Percentiles rank a stretch among this genome's conserved stretches.
phyloP scores from a whole-genome alignment of 1,139 yeast genomes.

The Meyerozyma smithsonii region DNA sequence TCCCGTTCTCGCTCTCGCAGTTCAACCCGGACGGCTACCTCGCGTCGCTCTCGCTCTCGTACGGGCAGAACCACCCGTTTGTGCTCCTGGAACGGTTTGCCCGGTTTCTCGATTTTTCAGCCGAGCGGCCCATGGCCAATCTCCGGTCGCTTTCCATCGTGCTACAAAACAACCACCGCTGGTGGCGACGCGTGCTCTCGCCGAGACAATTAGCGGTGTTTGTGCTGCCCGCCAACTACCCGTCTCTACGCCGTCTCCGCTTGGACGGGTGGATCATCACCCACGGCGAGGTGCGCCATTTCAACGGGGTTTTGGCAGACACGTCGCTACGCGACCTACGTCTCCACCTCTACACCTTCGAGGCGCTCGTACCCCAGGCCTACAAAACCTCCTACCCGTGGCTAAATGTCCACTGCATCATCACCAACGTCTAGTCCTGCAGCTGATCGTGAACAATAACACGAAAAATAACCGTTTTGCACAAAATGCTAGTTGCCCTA shows the following conservation, averaged over 20 bases:
- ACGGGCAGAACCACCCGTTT: constrained; percentile 1
- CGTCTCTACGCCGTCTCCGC: not conserved
- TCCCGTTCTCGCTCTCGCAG: constrained; percentile 1
- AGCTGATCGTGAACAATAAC: not conserved
- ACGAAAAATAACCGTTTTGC: not conserved
- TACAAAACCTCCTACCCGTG: not conserved
- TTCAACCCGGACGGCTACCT: constrained; percentile 3
- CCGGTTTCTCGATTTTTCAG: not conserved
- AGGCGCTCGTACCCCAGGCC: not conserved
- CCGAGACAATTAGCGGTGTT: not conserved
- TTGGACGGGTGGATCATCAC: constrained; percentile 1
- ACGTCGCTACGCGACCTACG: not conserved
- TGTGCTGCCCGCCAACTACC: not conserved
- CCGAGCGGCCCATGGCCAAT: not conserved
- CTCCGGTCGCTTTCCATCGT: not conserved
- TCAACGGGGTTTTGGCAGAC: not conserved
- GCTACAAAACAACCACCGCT: not conserved
- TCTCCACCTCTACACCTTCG: not conserved
- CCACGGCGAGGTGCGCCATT: not conserved
- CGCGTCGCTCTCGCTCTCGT: not conserved
- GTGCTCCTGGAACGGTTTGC: constrained; percentile 3
- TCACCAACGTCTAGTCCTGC: not conserved
- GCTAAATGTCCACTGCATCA: not conserved
- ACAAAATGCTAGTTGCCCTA: constrained; percentile 1
- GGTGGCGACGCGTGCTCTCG: not conserved